phyloP scores from a whole-genome alignment of 257 asterid species.

The Solanum bulbocastanum region DNA sequence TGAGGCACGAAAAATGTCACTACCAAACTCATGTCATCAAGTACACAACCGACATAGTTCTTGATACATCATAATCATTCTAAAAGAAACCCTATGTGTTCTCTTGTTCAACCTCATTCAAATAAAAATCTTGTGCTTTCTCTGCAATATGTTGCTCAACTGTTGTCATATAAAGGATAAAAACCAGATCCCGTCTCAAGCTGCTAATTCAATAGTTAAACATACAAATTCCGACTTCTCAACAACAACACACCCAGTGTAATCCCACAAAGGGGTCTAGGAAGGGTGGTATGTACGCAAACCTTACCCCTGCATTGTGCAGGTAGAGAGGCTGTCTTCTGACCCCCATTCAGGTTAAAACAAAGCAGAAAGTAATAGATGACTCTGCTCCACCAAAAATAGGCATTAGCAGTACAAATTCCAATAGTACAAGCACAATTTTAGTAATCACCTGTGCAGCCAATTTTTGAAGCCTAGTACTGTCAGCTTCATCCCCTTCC shows the following conservation, averaged over 20 bases:
- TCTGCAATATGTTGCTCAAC: neutral
- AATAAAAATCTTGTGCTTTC: neutral
- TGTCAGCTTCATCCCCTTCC: constrained; percentile 85
- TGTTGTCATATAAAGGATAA: neutral
- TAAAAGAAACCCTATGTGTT: neutral
- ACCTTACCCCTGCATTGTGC: neutral
- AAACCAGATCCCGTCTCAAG: neutral
- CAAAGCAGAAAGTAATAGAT: neutral
- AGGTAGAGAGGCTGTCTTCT: neutral
- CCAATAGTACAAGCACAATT: neutral
- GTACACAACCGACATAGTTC: neutral
- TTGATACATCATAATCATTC: neutral
- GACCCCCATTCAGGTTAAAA: neutral
- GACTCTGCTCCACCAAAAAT: neutral
- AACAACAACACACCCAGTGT: neutral
- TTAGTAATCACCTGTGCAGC: constrained; percentile 66
- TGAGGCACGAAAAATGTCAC: neutral
- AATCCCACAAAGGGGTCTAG: neutral
- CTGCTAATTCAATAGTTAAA: neutral
- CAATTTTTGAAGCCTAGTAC: constrained; percentile 60
- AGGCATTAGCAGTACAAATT: neutral
- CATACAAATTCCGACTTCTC: neutral
- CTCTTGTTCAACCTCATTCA: neutral
- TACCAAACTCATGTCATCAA: neutral
- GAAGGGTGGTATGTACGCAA: neutral